Evolutionary conservation across 495 filamentous ascomycete species (phyloP), one percentile per base, ranked within the genome.

Genomic region (Aspergillus biplanus): DNA sequence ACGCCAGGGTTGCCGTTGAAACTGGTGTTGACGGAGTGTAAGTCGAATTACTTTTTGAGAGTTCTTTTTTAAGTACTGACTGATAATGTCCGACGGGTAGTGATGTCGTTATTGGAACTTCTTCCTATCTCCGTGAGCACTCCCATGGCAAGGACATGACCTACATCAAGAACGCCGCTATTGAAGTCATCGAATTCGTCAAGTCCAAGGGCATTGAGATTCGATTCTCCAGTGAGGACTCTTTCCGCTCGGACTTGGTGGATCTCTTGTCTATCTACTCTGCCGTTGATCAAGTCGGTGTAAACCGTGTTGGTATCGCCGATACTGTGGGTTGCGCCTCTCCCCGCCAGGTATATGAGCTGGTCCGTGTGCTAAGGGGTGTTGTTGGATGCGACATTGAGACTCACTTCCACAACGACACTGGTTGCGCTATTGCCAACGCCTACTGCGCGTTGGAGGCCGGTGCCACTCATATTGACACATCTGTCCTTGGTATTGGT

Each of bases 71-170:
- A 37, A 33, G 9, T 7, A 57, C 27, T 56, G 32, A 34, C 57
- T 65, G 54, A 69, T 44, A n/a, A 53, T 47, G 48, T 16, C 49
- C 5, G 56, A 32, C 21, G 16, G 39, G n/a, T 60, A 86, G 85
- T 58, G 93, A 97, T 74, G 89, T 97, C 65, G 93, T 96, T 70
- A 98, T 98, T 75, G 93, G 93, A 62, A 97, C 93, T 4, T 94
- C 90, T 9, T 92, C 88, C 60, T 93, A 92, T 78, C 87, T 98
- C 66, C 89, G 91, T 65, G 92, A 97, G 74, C 90, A 98, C 83
- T 91, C 87, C 61, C 92, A 97, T 76, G 93, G 93, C 70, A 98
- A 97, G 84, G 89, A 92, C 71, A 96, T 97, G 89, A 87, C 87
- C 63, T 91, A 90, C 76, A 97, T 97, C 66, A 90, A 87, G 77